These are phyloP conservation scores for Mycena belliarum DNA, from an alignment of 768 basidiomycete genomes.

Conservation along the genomic window DNA sequence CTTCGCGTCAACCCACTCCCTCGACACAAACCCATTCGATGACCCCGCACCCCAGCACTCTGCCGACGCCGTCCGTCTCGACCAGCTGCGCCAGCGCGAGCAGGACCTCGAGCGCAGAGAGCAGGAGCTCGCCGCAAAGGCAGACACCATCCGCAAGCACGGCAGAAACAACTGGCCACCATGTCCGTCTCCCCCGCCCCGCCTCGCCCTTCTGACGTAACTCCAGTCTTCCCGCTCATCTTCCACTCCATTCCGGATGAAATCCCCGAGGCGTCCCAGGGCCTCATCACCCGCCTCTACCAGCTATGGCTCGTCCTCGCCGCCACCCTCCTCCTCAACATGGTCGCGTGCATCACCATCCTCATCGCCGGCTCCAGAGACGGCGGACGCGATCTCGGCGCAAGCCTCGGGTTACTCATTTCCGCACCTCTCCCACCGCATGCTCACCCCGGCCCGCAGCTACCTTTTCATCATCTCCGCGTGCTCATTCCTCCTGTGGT, in stretches of 20 bases:
- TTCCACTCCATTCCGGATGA: constrained; percentile 92
- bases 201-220: constrained; percentile 19
- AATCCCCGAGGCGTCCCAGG: constrained; percentile 79
- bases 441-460: constrained; percentile 41
- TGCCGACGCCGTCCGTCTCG: constrained; percentile 45
- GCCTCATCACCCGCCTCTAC: constrained; percentile 83
- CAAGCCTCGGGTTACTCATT: constrained; percentile 71
- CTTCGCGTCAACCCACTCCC: constrained; percentile 81
- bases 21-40: constrained; percentile 89
- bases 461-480: constrained; percentile 78
- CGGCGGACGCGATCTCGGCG: constrained; percentile 79
- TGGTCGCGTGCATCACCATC: constrained; percentile 87
- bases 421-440: constrained; percentile 7
- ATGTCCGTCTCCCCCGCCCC: constrained; percentile 51
- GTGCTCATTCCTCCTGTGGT: constrained; percentile 92
- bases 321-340: constrained; percentile 81
- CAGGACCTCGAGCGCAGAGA: constrained; percentile 80
- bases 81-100: constrained; percentile 77
- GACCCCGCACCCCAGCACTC: constrained; percentile 59
- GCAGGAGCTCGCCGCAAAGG: constrained; percentile 65
- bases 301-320: constrained; percentile 92
- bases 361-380: constrained; percentile 75
- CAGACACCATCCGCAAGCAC: constrained; percentile 68
- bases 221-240: constrained; percentile 86
- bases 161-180: constrained; percentile 94